A percentile compares a stretch with the other conserved stretches of the same genome.
Evolutionary conservation across 1,139 yeast genomes (phyloP).

Genomic region (Saccharomyces hybrid): DNA sequence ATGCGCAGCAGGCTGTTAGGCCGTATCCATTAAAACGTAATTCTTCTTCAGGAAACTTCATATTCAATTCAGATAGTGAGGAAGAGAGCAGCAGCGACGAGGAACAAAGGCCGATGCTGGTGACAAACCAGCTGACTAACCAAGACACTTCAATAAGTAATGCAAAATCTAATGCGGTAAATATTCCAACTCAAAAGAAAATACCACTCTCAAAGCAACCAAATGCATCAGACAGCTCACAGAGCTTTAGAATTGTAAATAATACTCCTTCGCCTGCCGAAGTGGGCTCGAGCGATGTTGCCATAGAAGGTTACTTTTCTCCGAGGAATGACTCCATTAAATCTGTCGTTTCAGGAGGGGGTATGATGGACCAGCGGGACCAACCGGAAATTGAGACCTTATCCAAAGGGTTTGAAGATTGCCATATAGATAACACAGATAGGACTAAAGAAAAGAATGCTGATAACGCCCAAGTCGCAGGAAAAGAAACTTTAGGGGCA

Average conservation of each 20-base stretch:
- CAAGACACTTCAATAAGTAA: background rate
- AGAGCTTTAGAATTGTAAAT: slow-evolving; percentile 10
- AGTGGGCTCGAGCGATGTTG: slow-evolving; percentile 39
- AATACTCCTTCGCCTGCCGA: slow-evolving; percentile 18
- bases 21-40: slow-evolving; percentile 10
- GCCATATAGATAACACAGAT: background rate
- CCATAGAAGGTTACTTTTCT: slow-evolving; percentile 37
- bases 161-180: background rate
- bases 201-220: background rate
- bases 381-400: background rate
- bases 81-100: slow-evolving; percentile 9
- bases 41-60: slow-evolving; percentile 22
- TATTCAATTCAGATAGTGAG: slow-evolving; percentile 28
- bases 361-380: slow-evolving; percentile 3
- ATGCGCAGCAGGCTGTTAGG: background rate
- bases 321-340: slow-evolving; percentile 27
- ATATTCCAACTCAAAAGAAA: background rate
- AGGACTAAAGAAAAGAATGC: background rate
- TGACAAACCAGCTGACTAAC: background rate
- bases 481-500: background rate
- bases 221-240: slow-evolving; percentile 4
- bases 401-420: background rate
- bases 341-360: slow-evolving; percentile 21
- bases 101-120: background rate
- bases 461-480: background rate